Evolutionary conservation across 257 asterid species (phyloP), one percentile per base, ranked within the genome.

Genomic region (Primulina eburnea): DNA sequence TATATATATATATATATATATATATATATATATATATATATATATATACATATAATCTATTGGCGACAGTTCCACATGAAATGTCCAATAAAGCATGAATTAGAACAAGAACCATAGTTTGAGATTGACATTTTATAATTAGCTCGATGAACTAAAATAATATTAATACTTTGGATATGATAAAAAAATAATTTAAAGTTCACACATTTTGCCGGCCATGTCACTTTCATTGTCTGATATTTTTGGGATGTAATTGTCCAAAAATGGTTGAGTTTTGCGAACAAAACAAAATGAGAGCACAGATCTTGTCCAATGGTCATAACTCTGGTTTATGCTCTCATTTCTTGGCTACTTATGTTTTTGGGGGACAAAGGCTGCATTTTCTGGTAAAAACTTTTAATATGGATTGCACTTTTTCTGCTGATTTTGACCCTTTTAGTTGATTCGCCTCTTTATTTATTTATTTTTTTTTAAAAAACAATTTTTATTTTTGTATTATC

Each of bases 341-440:
- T 34, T 32, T n/a, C 1, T 62, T 21, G 47, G 38, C 21, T 24
- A 34, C 6, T 43, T 62, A 3, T 14, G 37, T 7, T 62, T 62
- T 29, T 62, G 4, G 30, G 38, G n/a, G 53, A 62, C 67, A 62
- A 62, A 62, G 21, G 66, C 66, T 62, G 66, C 50, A 8, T 17
- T 62, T 33, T 34, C 67, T 62, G 67, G 18, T 62, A 18, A 12
- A 14, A 29, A 29, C 67, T 60, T 50, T 50, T 50, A 5, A 50
- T 50, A 50, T 50, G 57, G 20, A 16, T 16, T 50, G 7, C 57
- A 16, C 57, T 16, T 50, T 50, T 50, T 4, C 57, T 17, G 18
- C 8, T 8, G 21, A 50, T 5, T 50, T 50, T 50, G 57, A 50
- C 57, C 21, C 16, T 50, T 16, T 16, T 24, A 24, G 7, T 50